A percentile compares a stretch with the other conserved stretches of the same genome.
These are phyloP conservation scores for Aspergillus sclerotiicarbonarius DNA, from an alignment of 495 filamentous ascomycete species.

Conservation along the genomic window DNA sequence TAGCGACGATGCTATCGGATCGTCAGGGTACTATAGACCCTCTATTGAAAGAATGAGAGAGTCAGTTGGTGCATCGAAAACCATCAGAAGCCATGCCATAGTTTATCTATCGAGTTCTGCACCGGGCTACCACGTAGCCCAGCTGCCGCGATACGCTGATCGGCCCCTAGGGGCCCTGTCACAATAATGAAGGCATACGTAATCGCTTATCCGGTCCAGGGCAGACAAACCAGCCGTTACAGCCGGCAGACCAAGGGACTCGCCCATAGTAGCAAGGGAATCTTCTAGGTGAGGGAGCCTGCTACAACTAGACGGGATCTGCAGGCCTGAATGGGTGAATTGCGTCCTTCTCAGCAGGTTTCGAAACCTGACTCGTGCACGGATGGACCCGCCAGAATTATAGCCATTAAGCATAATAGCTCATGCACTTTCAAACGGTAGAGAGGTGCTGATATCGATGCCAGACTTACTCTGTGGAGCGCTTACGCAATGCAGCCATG, in stretches of 20 bases:
- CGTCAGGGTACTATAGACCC: background rate
- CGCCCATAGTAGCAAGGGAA: background rate
- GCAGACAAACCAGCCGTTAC: background rate
- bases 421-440: background rate
- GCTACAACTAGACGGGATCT: background rate
- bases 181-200: conserved; percentile 3
- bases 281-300: background rate
- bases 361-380: background rate
- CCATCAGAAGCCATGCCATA: background rate
- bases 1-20: background rate
- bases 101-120: background rate
- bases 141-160: too few species aligned
- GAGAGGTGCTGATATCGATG: background rate
- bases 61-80: background rate
- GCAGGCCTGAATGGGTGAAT: background rate
- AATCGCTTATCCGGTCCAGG: background rate
- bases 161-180: background rate
- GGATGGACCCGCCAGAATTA: background rate
- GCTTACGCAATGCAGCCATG: background rate
- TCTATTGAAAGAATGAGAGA: background rate
- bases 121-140: background rate
- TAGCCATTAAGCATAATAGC: background rate
- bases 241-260: background rate
- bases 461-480: background rate
- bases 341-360: background rate